Base-by-base conservation (phyloP, 202 grass and related monocot genomes). In the Carex sylvatica region DNA sequence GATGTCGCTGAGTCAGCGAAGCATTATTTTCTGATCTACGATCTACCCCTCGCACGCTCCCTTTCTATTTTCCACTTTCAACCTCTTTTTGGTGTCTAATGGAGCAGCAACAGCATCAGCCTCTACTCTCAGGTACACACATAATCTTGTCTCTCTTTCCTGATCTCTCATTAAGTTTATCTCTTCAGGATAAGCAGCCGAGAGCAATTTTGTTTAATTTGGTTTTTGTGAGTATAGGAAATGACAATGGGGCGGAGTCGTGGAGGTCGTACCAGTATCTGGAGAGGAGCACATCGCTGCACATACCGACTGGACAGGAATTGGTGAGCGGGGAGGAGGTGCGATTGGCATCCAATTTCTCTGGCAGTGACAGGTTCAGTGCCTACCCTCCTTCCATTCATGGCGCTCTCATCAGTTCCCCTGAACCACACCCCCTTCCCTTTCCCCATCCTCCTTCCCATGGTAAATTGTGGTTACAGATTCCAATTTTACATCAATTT, bases 241-340 rank as follows among this genome's bases (percentile, higher is more conserved):
- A 14, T 51, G 81, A 59, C 8, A 82, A 62, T 20, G 33, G 47
- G 18, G 84, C 7, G 74, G 88, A 87, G 49, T 78, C 80, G 1
- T 84, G 88, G 88, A 84, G 59, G 65, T 86, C 88, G 22, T 98
- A 98, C 92, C 86, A 98, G 84, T 87, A 91, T 84, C 87, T 94
- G 53, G 95, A 90, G 1, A 83, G 92, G 74, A 91, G 84, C 86
- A 87, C 85, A 67, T 92, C 92, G 24, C 91, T 87, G 33, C 83
- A 77, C 51, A 84, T 91, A 19, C 89, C 85, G 33, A 80, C 58
- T 30, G 90, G 89, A 6, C 87, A 89, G 24, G 87, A 91, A 83
- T 78, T 67, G 26, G 66, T 98, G 15, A 95, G 89, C 85, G 85
- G 87, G 1, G 90, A 89, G 18, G 96, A 98, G 61, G 86, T 95